Conservation (phyloP, 202 grass and related monocot species). For the Panicum hallii region DNA sequence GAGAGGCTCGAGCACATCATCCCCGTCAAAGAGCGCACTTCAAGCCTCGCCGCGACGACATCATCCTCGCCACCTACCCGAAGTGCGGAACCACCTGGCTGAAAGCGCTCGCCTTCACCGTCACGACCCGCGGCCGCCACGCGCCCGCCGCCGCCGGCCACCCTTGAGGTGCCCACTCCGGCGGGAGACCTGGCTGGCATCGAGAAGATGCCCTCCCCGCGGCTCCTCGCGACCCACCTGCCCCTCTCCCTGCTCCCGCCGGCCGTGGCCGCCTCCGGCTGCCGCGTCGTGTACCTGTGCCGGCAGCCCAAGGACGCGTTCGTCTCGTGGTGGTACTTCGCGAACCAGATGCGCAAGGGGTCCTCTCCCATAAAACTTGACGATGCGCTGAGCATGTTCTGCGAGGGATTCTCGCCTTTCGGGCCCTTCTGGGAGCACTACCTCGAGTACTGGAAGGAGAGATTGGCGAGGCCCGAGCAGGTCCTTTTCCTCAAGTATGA, state of each 20-base stretch:
- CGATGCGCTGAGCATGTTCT: neutral
- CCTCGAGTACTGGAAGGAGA: constrained; percentile 19
- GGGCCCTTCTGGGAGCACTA: constrained; percentile 8
- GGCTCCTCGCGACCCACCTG: constrained; percentile 12
- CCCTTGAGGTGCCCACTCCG: neutral
- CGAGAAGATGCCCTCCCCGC: neutral
- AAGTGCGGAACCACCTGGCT: constrained; percentile 22
- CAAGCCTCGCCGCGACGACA: constrained; percentile 16
- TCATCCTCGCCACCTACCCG: constrained; percentile 4
- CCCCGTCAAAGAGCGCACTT: neutral
- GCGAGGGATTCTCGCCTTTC: neutral
- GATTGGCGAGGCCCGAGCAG: neutral
- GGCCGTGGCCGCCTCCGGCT: neutral
- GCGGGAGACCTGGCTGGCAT: neutral
- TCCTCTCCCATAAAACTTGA: neutral
- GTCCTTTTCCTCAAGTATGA: neutral
- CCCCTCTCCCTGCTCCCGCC: constrained; percentile 1
- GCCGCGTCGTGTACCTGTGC: constrained; percentile 12
- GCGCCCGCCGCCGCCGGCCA: neutral
- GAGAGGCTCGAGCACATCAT: constrained; percentile 1
- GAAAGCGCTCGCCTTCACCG: neutral
- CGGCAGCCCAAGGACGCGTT: constrained; percentile 9
- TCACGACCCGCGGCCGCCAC: neutral
- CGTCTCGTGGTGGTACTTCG: constrained; percentile 3
- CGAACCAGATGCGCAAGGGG: neutral